Percentiles rank a stretch among this genome's conserved stretches.
Conservation (phyloP, 164 flowering plant species). For the Stephania japonica region DNA sequence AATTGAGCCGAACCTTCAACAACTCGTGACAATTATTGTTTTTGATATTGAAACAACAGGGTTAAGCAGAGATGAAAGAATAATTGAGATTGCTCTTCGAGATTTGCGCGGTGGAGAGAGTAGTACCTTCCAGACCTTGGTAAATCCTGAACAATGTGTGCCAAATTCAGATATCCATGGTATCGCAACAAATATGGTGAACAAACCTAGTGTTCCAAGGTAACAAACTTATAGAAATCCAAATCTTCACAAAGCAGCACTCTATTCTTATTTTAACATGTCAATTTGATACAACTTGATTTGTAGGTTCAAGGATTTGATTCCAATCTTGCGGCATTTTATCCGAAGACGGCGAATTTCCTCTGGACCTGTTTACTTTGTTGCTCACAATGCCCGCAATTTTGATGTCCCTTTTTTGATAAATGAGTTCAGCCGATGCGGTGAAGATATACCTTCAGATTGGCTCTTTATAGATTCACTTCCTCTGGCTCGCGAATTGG, state of each 20-base stretch:
- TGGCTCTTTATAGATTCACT: constrained; percentile 77
- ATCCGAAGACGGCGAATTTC: constrained; percentile 70
- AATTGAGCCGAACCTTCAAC: constrained; percentile 32
- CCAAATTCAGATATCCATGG: constrained; percentile 62
- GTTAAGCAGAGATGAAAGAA: constrained; percentile 52
- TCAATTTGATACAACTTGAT: not conserved
- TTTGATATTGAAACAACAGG: constrained; percentile 92
- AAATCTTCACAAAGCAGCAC: too few relatives aligned
- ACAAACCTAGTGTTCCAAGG: constrained; percentile 76
- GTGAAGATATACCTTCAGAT: constrained; percentile 54
- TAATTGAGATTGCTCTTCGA: constrained; percentile 78
- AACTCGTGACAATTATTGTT: constrained; percentile 46
- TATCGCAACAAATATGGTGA: constrained; percentile 69
- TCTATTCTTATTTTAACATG: too few relatives aligned
- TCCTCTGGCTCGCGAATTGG: constrained; percentile 53
- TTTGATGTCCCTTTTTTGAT: constrained; percentile 82
- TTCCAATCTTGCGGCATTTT: constrained; percentile 61
- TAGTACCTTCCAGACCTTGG: constrained; percentile 81
- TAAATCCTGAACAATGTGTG: constrained; percentile 63
- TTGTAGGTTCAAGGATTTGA: constrained; percentile 72
- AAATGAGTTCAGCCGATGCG: constrained; percentile 64
- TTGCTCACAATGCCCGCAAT: constrained; percentile 72
- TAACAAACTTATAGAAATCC: constrained; percentile 17
- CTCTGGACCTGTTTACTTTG: constrained; percentile 50
- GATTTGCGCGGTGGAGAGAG: constrained; percentile 79